Base-by-base conservation (phyloP, 805 yeast genomes). In the Metschnikowia drakensbergensis region DNA sequence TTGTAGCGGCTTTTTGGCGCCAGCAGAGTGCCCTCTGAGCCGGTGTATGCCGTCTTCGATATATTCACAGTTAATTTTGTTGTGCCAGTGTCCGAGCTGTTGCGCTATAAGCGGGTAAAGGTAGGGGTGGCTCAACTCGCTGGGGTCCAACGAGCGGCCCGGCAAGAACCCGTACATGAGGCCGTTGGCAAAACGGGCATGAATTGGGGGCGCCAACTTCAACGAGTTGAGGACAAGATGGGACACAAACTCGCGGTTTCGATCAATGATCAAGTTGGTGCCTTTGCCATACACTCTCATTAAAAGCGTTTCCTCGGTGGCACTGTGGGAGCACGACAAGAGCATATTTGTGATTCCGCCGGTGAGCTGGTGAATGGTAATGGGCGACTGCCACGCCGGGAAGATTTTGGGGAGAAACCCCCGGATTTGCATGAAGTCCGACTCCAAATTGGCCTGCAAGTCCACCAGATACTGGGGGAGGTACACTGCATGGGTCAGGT, bases 211-310 rank as follows among this genome's bases (percentile, higher is more conserved):
- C 0, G 92, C 92, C 52, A 86, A 72, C 3, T 72, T 69, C 37
- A 81, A 69, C 3, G 83, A 73, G 55, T 82, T 75, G 44, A 86
- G 72, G 45, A 81, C 77, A 42, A 82, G 60, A 61, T 86, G 92
- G 48, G 86, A 83, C 17, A 84, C 83, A 59, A 81, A 83, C 61
- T 86, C 94, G 33, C 90, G 69, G 54, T 83, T 83, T 53, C 94
- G 70, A 63, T 86, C 90, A 31, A 86, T 86, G 44, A 86, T 84
- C 33, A 82, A 67, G 47, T 75, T 77, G 0, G 94, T 86, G 9
- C 90, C 90, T 48, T 79, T 76, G 6, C 94, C 94, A 55, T 86
- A 86, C 0, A 86, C 83, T 50, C 94, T 70, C 47, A 86, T 82
- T 13, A 86, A 71, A 0, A 78, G 81, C 5, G 64, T 66, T 47